Conservation (phyloP, 1,284 basidiomycete genomes). For the Psilocybe mexicana region DNA sequence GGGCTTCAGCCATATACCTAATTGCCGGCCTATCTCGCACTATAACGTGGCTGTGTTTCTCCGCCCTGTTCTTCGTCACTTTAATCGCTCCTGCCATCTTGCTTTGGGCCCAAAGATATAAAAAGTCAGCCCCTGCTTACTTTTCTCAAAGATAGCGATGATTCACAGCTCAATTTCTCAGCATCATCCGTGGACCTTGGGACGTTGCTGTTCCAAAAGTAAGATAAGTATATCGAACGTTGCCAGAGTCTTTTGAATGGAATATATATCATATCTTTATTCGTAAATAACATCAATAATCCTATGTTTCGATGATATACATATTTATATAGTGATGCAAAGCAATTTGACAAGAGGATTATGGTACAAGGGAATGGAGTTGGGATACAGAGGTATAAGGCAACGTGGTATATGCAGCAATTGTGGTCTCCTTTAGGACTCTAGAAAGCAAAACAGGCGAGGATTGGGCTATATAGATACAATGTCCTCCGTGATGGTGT, state of each 20-base stretch:
- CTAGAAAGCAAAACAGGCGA: constrained; percentile 12
- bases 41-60: constrained; percentile 50
- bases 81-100: constrained; percentile 72
- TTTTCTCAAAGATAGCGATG: constrained; percentile 7
- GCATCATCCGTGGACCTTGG: constrained; percentile 62
- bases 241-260: constrained; percentile 5
- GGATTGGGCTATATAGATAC: constrained; percentile 31
- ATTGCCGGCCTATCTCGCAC: constrained; percentile 53
- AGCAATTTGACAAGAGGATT: constrained; percentile 21
- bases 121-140: constrained; percentile 57
- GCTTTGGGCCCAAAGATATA: constrained; percentile 81
- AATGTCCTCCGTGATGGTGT: constrained; percentile 27
- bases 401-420: constrained; percentile 32
- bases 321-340: constrained; percentile 13
- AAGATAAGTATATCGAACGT: constrained; percentile 35
- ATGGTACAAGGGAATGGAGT: constrained; percentile 22
- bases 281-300: constrained; percentile 25
- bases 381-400: constrained; percentile 33
- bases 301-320: constrained; percentile 20
- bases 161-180: constrained; percentile 20
- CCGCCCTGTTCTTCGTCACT: constrained; percentile 56
- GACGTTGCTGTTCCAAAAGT: constrained; percentile 65
- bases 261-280: neutral
- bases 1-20: constrained; percentile 49
- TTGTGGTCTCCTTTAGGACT: constrained; percentile 18